Percentiles rank a stretch among this genome's conserved stretches.
Conservation (phyloP, 2,329 filamentous ascomycete species). For the Paraphaeosphaeria sporulosa region DNA sequence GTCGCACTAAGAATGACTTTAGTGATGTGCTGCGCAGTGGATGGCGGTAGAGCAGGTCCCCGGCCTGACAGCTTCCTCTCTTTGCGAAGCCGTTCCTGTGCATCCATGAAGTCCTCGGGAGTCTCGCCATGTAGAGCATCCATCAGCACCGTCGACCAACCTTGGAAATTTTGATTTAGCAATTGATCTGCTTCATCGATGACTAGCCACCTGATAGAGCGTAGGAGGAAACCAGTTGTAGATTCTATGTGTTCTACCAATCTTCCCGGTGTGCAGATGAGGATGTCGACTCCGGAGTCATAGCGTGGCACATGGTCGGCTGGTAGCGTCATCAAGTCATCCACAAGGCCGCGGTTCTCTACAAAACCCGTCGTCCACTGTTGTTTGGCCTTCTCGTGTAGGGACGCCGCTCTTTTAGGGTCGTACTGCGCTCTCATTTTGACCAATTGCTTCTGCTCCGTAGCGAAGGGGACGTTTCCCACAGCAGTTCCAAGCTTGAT, state of each 20-base stretch:
- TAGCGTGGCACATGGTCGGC: conserved; percentile 71
- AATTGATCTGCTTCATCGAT: conserved; percentile 95
- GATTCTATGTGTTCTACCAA: conserved; percentile 89
- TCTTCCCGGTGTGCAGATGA: conserved; percentile 90
- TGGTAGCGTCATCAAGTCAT: conserved; percentile 53
- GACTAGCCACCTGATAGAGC: conserved; percentile 83
- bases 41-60: conserved; percentile 34
- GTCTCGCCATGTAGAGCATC: conserved; percentile 62
- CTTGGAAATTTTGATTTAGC: conserved; percentile 89
- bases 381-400: conserved; percentile 52
- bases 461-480: conserved; percentile 76
- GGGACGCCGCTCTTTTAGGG: conserved; percentile 62
- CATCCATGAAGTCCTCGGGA: conserved; percentile 54
- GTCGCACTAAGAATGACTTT: conserved; percentile 93
- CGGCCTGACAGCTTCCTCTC: conserved; percentile 43
- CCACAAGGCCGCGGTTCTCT: conserved; percentile 47
- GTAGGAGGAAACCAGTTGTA: conserved; percentile 81
- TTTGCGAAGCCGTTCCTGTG: conserved; percentile 62
- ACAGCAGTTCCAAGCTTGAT: conserved; percentile 83
- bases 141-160: conserved; percentile 81
- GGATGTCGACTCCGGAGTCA: conserved; percentile 79
- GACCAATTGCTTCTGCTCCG: conserved; percentile 69
- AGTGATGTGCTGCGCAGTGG: conserved; percentile 59
- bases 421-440: conserved; percentile 69
- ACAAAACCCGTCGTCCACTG: conserved; percentile 42